Base-by-base conservation (phyloP, 257 asterid species). In the Misopates orontium region DNA sequence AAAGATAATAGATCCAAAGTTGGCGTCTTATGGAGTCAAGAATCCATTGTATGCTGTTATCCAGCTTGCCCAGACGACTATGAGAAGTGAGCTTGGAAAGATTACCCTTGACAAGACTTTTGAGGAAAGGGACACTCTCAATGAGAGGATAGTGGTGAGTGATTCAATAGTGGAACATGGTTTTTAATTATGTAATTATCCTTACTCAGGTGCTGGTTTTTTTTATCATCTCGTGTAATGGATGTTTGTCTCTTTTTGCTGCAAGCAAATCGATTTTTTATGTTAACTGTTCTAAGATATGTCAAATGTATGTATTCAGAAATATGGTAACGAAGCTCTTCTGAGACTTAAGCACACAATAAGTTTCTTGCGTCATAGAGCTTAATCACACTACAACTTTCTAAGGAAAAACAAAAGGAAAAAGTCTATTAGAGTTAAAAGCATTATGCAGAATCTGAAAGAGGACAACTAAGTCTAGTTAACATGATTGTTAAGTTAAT, bases 41-140 rank as follows among this genome's bases (percentile, higher is more conserved):
- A 81, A 85, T 77, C 99, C 97, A 7, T 54, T 93, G 21, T 86
- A 79, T 77, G 92, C 96, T 19, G 89, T 93, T 42, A 80, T 85
- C 78, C 97, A 88, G 75, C 95, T 90, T 36, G 97, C 99, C 0
- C 99, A 93, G 73, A 93, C 97, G 42, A 87, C 97, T 42, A 93
- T 93, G 97, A 82, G 97, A n/a, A 93, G 99, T 79, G 97, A 93
- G 84, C 87, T 93, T 28, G 96, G 99, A 16, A 93, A 93, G 83
- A 90, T 93, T 72, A 87, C 95, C 14, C 79, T 93, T 42, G 99
- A 90, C 85, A 90, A 90, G 86, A 90, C 97, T n/a, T 93, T 93
- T 69, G 96, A 86, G 77, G 99, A 93, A 75, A 86, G 95, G 66
- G 96, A 83, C 73, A 82, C 96, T 24, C 87, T 93, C 72, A 93